These are phyloP conservation scores for Oryza australiensis DNA, from an alignment of 176 grass and related monocot species.

Conservation along the genomic window DNA sequence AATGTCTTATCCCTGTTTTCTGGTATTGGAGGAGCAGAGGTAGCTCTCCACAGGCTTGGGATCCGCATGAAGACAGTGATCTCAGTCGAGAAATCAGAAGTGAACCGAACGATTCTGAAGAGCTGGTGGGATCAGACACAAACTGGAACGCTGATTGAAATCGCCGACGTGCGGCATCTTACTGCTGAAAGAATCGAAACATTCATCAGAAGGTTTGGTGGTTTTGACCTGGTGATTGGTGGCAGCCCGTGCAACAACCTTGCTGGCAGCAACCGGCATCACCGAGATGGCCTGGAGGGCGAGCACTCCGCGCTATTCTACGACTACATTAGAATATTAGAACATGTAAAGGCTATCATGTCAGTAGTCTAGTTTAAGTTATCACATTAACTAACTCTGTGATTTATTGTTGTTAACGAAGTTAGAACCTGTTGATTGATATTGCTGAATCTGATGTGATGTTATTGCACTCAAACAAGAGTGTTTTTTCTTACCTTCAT, in stretches of 20 bases:
- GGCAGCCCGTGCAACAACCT: constrained; percentile 93
- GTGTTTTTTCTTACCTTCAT: no score
- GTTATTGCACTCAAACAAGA: no score
- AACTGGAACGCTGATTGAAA: constrained; percentile 59
- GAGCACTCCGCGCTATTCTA: constrained; percentile 77
- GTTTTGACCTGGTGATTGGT: constrained; percentile 77
- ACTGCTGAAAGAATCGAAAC: constrained; percentile 30
- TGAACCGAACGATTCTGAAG: constrained; percentile 62
- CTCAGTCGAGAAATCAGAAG: constrained; percentile 75
- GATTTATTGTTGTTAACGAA: constrained; percentile 26
- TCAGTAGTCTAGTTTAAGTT: constrained; percentile 12
- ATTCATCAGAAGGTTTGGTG: constrained; percentile 46
- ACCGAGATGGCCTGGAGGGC: constrained; percentile 74
- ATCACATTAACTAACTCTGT: constrained; percentile 1
- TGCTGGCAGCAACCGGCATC: constrained; percentile 73
- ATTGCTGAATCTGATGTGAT: not conserved
- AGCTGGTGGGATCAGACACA: constrained; percentile 94
- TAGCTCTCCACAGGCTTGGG: constrained; percentile 82
- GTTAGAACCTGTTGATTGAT: not conserved
- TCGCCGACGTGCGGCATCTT: constrained; percentile 58
- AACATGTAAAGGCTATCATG: constrained; percentile 54
- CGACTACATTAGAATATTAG: constrained; percentile 74
- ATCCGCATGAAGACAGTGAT: constrained; percentile 63
- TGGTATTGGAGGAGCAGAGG: constrained; percentile 94
- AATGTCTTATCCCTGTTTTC: constrained; percentile 78